Evolutionary conservation across 176 grass and related monocot species (phyloP).

Genomic region (Ananas comosus): DNA sequence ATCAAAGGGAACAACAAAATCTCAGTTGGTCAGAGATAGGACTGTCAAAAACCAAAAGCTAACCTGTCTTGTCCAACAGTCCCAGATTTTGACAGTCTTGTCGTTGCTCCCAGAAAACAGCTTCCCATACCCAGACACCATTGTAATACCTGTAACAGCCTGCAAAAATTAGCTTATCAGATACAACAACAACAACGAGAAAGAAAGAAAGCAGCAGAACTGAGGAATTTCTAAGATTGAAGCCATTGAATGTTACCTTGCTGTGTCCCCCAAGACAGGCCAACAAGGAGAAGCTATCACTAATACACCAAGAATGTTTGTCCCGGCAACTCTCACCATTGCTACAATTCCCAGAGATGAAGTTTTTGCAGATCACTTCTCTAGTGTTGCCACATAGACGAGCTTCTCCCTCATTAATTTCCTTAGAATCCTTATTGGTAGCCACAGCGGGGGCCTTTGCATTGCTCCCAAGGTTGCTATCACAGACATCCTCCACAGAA

Average conservation of each 20-base stretch:
- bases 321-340: conserved; percentile 68
- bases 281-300: conserved; percentile 58
- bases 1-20: conserved; percentile 1
- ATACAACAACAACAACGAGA: not conserved
- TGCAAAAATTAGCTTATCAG: conserved; percentile 9
- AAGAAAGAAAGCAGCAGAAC: not conserved
- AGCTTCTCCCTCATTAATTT: conserved; percentile 61
- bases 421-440: not conserved
- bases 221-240: not conserved
- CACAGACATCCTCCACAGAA: not conserved
- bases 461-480: not conserved
- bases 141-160: conserved; percentile 62
- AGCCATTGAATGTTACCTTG: conserved; percentile 30
- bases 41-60: conserved; percentile 18
- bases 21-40: conserved; percentile 1
- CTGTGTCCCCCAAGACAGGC: conserved; percentile 70
- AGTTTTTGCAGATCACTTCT: conserved; percentile 48
- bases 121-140: conserved; percentile 85
- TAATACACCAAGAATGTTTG: conserved; percentile 52
- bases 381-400: conserved; percentile 15
- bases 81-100: conserved; percentile 67
- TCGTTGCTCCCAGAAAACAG: conserved; percentile 90
- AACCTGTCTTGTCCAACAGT: conserved; percentile 95
- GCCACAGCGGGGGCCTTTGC: not conserved
- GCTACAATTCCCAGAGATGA: conserved; percentile 52